phyloP scores from a whole-genome alignment of 495 filamentous ascomycete species.

The Trypethelium eluteriae region DNA sequence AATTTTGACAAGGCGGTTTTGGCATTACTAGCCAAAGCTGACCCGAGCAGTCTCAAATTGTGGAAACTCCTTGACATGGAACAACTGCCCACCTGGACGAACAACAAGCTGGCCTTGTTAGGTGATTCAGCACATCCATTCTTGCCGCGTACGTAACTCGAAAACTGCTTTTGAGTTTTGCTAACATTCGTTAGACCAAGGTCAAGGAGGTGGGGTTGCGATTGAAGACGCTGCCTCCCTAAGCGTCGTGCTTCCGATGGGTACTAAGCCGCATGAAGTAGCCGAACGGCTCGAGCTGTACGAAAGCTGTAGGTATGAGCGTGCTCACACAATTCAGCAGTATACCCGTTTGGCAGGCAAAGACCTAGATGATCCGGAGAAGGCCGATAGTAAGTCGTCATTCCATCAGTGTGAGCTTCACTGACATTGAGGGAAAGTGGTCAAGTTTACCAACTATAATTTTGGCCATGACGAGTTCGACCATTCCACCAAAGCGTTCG shows the following conservation, averaged over 20 bases:
- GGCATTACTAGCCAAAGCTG: constrained; percentile 43
- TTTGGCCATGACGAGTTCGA: constrained; percentile 56
- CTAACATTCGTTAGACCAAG: constrained; percentile 26
- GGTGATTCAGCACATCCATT: constrained; percentile 62
- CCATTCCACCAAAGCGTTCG: constrained; percentile 44
- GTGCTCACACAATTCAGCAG: constrained; percentile 50
- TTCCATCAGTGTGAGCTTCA: too few relatives aligned
- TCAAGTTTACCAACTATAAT: constrained; percentile 46
- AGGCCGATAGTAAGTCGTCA: constrained; percentile 27
- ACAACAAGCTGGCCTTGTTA: constrained; percentile 44
- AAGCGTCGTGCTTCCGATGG: constrained; percentile 44
- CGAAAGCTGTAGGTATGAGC: constrained; percentile 44
- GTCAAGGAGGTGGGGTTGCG: constrained; percentile 33
- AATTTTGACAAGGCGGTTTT: constrained; percentile 44
- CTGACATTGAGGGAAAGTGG: constrained; percentile 33
- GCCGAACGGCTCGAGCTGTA: constrained; percentile 47
- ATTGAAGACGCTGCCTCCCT: constrained; percentile 54
- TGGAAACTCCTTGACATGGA: constrained; percentile 56
- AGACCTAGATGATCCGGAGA: constrained; percentile 35
- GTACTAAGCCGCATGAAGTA: constrained; percentile 38
- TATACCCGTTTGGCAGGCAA: constrained; percentile 43
- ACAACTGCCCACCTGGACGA: constrained; percentile 46
- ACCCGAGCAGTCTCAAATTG: constrained; percentile 45
- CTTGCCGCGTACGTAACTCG: constrained; percentile 35
- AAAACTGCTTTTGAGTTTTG: neutral